These are phyloP conservation scores for Eucalyptus sideroxylon DNA, from an alignment of 345 rosid genomes.

Conservation along the genomic window DNA sequence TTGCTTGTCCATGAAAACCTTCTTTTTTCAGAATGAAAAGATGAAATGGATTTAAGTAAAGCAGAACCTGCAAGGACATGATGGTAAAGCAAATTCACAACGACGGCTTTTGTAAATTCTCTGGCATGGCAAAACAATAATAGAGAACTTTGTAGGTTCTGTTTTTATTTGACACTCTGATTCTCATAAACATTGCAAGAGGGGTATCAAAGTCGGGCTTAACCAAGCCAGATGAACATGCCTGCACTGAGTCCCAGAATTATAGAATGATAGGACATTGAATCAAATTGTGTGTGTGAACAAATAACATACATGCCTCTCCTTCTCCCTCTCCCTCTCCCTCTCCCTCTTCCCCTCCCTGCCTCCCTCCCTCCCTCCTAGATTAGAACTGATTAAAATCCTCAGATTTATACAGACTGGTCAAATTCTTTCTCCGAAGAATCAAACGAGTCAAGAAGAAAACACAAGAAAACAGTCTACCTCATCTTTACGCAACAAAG, in stretches of 20 bases:
- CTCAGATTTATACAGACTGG: not conserved
- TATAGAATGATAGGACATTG: not conserved
- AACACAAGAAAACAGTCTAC: slow-evolving; percentile 6
- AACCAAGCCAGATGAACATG: not conserved
- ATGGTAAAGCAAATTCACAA: not conserved
- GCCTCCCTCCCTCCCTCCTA: not conserved
- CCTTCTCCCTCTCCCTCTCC: not conserved
- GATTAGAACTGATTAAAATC: not conserved
- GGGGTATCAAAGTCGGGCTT: not conserved
- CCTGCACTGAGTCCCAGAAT: not conserved
- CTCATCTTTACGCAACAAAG: slow-evolving; percentile 63
- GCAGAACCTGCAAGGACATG: not conserved
- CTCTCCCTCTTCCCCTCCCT: not conserved
- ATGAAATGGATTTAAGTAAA: not conserved
- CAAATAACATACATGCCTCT: not conserved
- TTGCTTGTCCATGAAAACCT: not conserved
- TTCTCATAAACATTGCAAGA: not conserved
- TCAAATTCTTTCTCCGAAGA: not conserved
- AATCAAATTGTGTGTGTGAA: not conserved
- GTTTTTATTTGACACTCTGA: not conserved
- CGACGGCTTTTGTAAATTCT: not conserved
- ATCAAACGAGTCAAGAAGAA: not conserved
- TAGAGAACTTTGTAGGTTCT: not conserved
- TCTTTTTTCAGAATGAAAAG: not conserved
- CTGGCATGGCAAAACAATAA: not conserved